Conservation (phyloP, 352 stramenopile genomes). For the Nothophytophthora sp. region DNA sequence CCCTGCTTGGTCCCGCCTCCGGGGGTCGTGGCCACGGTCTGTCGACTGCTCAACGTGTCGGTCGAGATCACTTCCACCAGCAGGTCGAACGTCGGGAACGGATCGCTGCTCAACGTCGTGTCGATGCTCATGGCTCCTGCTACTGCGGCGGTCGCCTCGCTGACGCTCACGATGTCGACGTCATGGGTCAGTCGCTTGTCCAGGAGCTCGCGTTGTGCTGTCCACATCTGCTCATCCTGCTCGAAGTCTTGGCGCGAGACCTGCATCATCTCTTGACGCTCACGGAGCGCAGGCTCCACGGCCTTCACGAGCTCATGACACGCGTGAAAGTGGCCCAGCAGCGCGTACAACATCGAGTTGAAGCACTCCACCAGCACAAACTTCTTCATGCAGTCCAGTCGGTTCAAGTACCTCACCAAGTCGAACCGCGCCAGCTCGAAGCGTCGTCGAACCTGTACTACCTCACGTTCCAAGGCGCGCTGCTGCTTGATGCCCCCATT, state of each 20-base stretch:
- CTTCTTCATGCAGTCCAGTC: conserved; percentile 85
- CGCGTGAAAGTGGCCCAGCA: conserved; percentile 78
- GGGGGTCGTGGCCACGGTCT: conserved; percentile 24
- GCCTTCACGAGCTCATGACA: conserved; percentile 83
- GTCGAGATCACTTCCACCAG: conserved; percentile 78
- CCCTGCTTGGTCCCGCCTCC: conserved; percentile 73
- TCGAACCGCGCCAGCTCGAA: conserved; percentile 88
- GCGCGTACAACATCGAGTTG: conserved; percentile 82
- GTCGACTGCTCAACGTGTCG: conserved; percentile 61
- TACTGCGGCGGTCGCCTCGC: background rate
- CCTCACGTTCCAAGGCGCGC: conserved; percentile 66
- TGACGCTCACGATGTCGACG: conserved; percentile 32
- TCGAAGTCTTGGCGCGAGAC: conserved; percentile 65
- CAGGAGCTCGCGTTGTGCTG: conserved; percentile 61
- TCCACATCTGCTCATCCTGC: conserved; percentile 78
- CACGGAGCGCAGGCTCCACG: conserved; percentile 63
- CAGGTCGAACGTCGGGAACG: conserved; percentile 55
- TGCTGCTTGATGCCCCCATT: conserved; percentile 36
- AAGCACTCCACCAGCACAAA: conserved; percentile 84
- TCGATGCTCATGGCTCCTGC: conserved; percentile 13
- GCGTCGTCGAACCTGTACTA: conserved; percentile 55
- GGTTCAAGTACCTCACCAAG: conserved; percentile 82
- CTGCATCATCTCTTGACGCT: conserved; percentile 76
- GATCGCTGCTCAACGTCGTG: conserved; percentile 14
- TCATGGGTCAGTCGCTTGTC: conserved; percentile 58